Percentiles rank a stretch among this genome's conserved stretches.
These are phyloP conservation scores for Pulveroboletus sp. DNA, from an alignment of 768 basidiomycete species.

Conservation along the genomic window DNA sequence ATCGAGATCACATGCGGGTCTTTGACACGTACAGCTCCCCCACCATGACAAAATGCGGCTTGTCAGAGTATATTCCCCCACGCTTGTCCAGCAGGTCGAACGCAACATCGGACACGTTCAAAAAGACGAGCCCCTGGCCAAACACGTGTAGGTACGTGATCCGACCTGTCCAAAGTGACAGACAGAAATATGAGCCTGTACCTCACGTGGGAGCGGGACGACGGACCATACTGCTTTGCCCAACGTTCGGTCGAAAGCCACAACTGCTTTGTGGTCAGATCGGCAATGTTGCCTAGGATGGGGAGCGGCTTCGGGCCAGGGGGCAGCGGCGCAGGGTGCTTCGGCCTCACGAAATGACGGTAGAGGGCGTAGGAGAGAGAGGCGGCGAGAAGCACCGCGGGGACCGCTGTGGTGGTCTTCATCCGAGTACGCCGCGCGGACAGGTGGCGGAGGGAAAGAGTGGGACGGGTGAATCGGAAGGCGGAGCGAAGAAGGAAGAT, in stretches of 20 bases:
- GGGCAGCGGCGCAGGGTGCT: constrained; percentile 41
- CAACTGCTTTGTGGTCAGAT: constrained; percentile 56
- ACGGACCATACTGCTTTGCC: constrained; percentile 60
- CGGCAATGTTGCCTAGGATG: constrained; percentile 57
- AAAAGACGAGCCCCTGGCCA: constrained; percentile 63
- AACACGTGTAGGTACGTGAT: constrained; percentile 62
- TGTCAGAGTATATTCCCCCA: constrained; percentile 71
- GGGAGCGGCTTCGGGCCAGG: constrained; percentile 68
- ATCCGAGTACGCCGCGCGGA: constrained; percentile 9
- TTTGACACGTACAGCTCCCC: constrained; percentile 55
- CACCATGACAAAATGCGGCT: constrained; percentile 62
- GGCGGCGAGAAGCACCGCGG: constrained; percentile 19
- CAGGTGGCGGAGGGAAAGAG: background rate
- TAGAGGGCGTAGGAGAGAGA: constrained; percentile 16
- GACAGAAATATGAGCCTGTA: background rate
- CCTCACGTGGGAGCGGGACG: background rate
- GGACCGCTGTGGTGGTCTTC: constrained; percentile 7
- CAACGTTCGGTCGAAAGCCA: constrained; percentile 61
- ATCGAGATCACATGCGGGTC: background rate
- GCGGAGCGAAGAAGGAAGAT: constrained; percentile 21
- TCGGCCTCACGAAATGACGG: constrained; percentile 10
- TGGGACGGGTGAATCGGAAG: constrained; percentile 7
- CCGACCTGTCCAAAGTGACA: constrained; percentile 36
- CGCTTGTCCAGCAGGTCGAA: constrained; percentile 66
- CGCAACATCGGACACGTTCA: constrained; percentile 55